phyloP scores from a whole-genome alignment of 2,329 filamentous ascomycete genomes.

The Pezicula carpinea region DNA sequence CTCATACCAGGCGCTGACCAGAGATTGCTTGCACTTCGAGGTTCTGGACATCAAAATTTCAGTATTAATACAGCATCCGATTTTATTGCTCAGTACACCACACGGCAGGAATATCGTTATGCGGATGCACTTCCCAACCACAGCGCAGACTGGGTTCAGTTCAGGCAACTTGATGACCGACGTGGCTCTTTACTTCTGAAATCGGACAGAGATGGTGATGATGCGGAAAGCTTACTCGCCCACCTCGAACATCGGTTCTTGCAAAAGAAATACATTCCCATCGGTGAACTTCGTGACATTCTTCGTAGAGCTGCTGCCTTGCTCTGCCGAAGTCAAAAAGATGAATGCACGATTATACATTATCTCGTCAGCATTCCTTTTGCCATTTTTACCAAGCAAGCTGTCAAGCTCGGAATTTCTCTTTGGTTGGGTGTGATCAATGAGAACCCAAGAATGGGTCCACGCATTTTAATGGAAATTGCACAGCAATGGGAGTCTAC shows the following conservation, averaged over 20 bases:
- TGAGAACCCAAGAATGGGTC: conserved; percentile 85
- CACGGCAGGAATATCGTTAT: conserved; percentile 90
- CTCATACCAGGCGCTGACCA: conserved; percentile 83
- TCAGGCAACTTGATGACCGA: conserved; percentile 51
- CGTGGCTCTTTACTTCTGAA: conserved; percentile 36
- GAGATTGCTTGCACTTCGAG: conserved; percentile 69
- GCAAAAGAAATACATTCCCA: conserved; percentile 63
- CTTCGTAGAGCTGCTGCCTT: conserved; percentile 81
- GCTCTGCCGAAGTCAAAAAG: conserved; percentile 71
- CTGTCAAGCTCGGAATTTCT: conserved; percentile 91
- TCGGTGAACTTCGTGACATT: conserved; percentile 73
- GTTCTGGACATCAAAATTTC: conserved; percentile 60
- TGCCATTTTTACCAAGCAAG: conserved; percentile 86
- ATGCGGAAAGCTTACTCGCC: conserved; percentile 61
- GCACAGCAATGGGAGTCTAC: conserved; percentile 87
- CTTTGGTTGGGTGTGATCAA: conserved; percentile 97
- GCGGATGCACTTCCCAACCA: conserved; percentile 70
- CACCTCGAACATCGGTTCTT: conserved; percentile 69
- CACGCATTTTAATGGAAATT: conserved; percentile 80
- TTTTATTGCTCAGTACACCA: conserved; percentile 95
- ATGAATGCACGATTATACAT: conserved; percentile 75
- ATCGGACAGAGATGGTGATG: conserved; percentile 49
- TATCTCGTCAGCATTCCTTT: conserved; percentile 93
- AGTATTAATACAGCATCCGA: conserved; percentile 90
- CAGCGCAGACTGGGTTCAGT: conserved; percentile 59